Percentiles rank a stretch among this genome's conserved stretches.
These are phyloP conservation scores for Pelargonium australe DNA, from an alignment of 441 rosid species.

Conservation along the genomic window DNA sequence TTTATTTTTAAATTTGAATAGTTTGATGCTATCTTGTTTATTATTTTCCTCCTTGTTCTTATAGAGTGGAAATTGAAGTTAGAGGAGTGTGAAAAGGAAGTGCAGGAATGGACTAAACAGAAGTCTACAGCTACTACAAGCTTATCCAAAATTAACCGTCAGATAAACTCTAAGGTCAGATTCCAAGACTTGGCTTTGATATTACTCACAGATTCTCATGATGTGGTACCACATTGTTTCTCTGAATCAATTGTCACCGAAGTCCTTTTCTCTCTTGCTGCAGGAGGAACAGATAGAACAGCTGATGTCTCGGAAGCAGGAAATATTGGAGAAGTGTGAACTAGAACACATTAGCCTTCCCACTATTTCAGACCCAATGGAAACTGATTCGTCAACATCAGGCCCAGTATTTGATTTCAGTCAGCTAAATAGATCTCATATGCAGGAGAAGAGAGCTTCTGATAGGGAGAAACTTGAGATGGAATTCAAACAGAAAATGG, in stretches of 20 bases:
- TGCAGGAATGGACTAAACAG: slow-evolving; percentile 84
- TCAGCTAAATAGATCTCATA: slow-evolving; percentile 67
- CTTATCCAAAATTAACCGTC: slow-evolving; percentile 75
- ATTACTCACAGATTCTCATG: slow-evolving; percentile 13
- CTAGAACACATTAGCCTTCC: slow-evolving; percentile 78
- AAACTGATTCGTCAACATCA: slow-evolving; percentile 46
- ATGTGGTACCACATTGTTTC: slow-evolving; percentile 2
- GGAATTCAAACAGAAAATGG: slow-evolving; percentile 79
- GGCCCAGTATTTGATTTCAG: slow-evolving; percentile 77
- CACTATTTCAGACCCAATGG: slow-evolving; percentile 63
- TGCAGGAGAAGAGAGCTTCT: slow-evolving; percentile 68
- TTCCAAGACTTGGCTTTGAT: slow-evolving; percentile 18
- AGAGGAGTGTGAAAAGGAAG: slow-evolving; percentile 86
- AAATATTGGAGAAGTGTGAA: slow-evolving; percentile 79
- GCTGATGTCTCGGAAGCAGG: slow-evolving; percentile 63
- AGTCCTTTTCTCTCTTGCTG: slow-evolving; percentile 26
- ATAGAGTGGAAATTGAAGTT: slow-evolving; percentile 85
- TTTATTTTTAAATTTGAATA: not conserved
- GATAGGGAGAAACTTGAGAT: slow-evolving; percentile 72
- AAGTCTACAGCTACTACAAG: slow-evolving; percentile 73
- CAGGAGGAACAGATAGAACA: slow-evolving; percentile 81
- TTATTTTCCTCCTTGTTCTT: slow-evolving; percentile 22
- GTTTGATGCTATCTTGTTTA: slow-evolving; percentile 2
- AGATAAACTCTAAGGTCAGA: slow-evolving; percentile 70
- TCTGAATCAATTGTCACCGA: slow-evolving; percentile 18